Percentiles rank a stretch among this genome's conserved stretches.
Conservation (phyloP, 1,284 basidiomycete genomes). For the Retiboletus flavoniger region DNA sequence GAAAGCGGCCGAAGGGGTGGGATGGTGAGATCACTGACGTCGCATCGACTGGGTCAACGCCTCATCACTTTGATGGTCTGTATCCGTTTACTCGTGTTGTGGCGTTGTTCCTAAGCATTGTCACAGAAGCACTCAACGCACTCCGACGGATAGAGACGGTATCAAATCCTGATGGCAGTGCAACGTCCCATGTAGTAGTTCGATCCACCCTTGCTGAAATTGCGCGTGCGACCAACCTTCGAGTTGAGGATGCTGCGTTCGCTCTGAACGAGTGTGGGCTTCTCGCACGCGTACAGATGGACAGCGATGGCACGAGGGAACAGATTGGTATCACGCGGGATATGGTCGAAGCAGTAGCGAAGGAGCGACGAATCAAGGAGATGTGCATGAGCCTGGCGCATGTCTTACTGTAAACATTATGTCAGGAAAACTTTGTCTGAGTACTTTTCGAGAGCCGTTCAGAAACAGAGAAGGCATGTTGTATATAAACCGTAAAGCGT, state of each 20-base stretch:
- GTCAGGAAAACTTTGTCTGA: background rate
- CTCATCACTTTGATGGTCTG: slow-evolving; percentile 35
- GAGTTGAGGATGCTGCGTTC: slow-evolving; percentile 84
- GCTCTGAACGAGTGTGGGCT: slow-evolving; percentile 87
- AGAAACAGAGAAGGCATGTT: slow-evolving; percentile 15
- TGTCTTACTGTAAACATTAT: slow-evolving; percentile 43
- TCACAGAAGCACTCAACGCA: slow-evolving; percentile 39
- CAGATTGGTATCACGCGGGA: slow-evolving; percentile 63
- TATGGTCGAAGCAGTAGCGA: slow-evolving; percentile 69
- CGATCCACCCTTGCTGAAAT: slow-evolving; percentile 71
- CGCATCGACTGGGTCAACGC: slow-evolving; percentile 28
- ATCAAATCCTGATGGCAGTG: slow-evolving; percentile 61
- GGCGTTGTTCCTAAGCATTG: slow-evolving; percentile 26
- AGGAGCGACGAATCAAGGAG: slow-evolving; percentile 61
- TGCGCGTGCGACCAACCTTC: slow-evolving; percentile 76
- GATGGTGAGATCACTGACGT: slow-evolving; percentile 54
- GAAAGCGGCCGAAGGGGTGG: slow-evolving; percentile 63
- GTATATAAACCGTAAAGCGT: slow-evolving; percentile 25
- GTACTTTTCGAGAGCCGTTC: background rate
- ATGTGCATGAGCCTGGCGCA: slow-evolving; percentile 58
- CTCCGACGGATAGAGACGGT: slow-evolving; percentile 57
- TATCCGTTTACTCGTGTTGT: background rate
- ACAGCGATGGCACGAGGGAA: slow-evolving; percentile 8
- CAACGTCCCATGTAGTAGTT: slow-evolving; percentile 62
- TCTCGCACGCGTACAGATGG: slow-evolving; percentile 43